Percentiles rank a stretch among this genome's conserved stretches.
Conservation (phyloP, 495 filamentous ascomycete species). For the Talaromyces liani region DNA sequence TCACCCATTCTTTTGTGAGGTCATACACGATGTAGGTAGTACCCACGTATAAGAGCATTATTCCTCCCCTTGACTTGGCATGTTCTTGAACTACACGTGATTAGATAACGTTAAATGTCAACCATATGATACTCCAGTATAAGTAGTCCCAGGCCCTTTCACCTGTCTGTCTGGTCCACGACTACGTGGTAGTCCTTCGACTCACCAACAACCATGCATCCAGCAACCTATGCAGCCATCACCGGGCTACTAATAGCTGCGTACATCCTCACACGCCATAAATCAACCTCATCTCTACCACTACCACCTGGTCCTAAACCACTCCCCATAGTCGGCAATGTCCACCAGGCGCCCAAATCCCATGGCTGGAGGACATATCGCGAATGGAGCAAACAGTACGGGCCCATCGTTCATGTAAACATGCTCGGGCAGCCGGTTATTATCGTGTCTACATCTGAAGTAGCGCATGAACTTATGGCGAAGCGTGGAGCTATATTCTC, state of each 20-base stretch:
- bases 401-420: constrained; percentile 27
- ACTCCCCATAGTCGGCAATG: constrained; percentile 50
- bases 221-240: not conserved
- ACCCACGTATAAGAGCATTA: too few species aligned
- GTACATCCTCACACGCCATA: not conserved
- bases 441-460: constrained; percentile 19
- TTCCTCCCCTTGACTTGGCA: too few species aligned
- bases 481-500: constrained; percentile 17
- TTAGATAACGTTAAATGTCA: too few species aligned
- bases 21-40: too few species aligned
- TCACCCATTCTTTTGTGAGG: too few species aligned
- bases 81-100: too few species aligned
- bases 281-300: constrained; percentile 7
- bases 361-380: constrained; percentile 53
- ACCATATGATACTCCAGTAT: too few species aligned
- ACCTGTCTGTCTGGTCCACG: too few species aligned
- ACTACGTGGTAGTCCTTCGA: too few species aligned
- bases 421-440: constrained; percentile 20
- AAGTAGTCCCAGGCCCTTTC: too few species aligned
- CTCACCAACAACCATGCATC: not conserved
- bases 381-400: constrained; percentile 34
- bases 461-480: constrained; percentile 24
- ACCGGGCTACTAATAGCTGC: not conserved
- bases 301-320: constrained; percentile 50
- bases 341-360: constrained; percentile 39